Conservation (phyloP, 306 rosid genomes). For the Dryas octopetala region DNA sequence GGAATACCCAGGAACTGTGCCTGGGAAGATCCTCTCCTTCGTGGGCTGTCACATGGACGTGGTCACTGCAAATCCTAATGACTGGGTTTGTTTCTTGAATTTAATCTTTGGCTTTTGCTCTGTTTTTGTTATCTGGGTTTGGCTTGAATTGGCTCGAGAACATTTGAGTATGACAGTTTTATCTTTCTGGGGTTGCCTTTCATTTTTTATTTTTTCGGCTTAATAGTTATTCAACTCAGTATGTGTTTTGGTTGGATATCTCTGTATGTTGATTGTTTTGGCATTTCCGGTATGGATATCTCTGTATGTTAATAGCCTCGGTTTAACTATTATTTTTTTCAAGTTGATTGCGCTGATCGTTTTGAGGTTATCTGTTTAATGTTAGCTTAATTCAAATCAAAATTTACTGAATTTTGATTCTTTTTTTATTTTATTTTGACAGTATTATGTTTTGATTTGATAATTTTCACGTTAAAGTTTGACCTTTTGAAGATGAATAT, state of each 20-base stretch:
- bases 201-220: neutral
- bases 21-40: constrained; percentile 69
- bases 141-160: neutral
- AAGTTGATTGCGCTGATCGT: neutral
- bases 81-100: constrained; percentile 57
- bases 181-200: neutral
- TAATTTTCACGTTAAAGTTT: neutral
- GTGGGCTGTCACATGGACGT: constrained; percentile 97
- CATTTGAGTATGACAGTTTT: neutral
- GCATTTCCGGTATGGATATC: neutral
- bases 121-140: neutral
- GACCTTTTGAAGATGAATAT: neutral
- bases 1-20: constrained; percentile 79
- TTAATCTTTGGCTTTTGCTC: neutral
- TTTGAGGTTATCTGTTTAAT: neutral
- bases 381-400: neutral
- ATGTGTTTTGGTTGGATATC: neutral
- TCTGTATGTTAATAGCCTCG: neutral
- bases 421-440: neutral
- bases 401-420: neutral
- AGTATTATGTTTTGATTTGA: neutral
- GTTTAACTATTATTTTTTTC: neutral
- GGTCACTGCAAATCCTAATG: constrained; percentile 82
- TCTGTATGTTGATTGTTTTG: neutral
- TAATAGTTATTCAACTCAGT: neutral